Conservation (phyloP, 1,139 yeast species). For the Candida labiduridarum region DNA sequence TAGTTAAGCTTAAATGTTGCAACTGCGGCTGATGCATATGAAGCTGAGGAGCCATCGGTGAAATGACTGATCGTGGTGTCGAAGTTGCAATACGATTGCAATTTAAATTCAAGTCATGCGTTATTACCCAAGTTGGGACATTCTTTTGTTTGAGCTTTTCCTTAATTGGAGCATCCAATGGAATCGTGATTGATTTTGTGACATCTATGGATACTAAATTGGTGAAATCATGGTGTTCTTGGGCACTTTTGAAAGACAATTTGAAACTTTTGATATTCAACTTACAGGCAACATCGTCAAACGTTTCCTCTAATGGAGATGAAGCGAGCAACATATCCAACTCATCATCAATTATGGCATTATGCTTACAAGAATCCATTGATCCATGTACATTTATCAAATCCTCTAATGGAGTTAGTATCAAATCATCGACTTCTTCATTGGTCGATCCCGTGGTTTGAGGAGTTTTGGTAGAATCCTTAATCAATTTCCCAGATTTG, state of each 20-base stretch:
- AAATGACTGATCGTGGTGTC: conserved; percentile 18
- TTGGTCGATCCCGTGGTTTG: conserved; percentile 12
- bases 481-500: conserved; percentile 20
- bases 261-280: conserved; percentile 16
- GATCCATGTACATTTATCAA: conserved; percentile 18
- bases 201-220: conserved; percentile 4
- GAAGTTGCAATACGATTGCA: conserved; percentile 14
- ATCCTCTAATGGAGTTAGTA: conserved; percentile 29
- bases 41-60: conserved; percentile 8
- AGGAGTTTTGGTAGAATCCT: conserved; percentile 17
- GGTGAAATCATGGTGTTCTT: conserved; percentile 4
- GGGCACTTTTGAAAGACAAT: conserved; percentile 15
- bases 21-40: conserved; percentile 1
- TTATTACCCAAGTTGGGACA: conserved; percentile 16
- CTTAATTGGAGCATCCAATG: conserved; percentile 1
- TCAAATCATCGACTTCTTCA: conserved; percentile 27
- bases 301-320: conserved; percentile 25
- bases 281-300: conserved; percentile 10
- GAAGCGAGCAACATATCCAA: conserved; percentile 29
- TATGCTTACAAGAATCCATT: conserved; percentile 20
- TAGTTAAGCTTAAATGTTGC: conserved; percentile 22
- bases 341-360: conserved; percentile 29
- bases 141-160: conserved; percentile 5
- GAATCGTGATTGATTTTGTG: conserved; percentile 3
- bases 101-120: conserved; percentile 17